Conservation (phyloP, 257 asterid species). For the Nicotiana benthamiana region DNA sequence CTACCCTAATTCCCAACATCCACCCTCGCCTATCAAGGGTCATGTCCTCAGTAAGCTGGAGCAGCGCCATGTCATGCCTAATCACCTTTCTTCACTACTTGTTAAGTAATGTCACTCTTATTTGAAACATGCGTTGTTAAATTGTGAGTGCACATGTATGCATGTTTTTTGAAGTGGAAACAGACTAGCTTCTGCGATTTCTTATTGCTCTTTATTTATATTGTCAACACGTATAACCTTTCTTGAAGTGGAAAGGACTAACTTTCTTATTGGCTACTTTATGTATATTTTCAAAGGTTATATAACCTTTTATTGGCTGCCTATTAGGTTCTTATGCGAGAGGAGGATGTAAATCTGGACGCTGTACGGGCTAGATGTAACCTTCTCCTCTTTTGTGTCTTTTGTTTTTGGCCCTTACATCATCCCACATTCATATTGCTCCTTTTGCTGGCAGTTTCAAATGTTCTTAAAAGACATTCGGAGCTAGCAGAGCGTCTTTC, state of each 20-base stretch:
- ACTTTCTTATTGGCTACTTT: background rate
- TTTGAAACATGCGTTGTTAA: background rate
- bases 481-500: slow-evolving; percentile 84
- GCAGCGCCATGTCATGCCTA: no score
- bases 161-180: background rate
- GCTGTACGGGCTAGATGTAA: slow-evolving; percentile 67
- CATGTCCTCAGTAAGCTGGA: no score
- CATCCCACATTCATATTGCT: background rate
- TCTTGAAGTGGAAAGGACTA: background rate
- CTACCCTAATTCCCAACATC: no score
- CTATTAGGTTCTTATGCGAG: slow-evolving; percentile 43
- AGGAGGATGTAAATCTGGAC: slow-evolving; percentile 52
- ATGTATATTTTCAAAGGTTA: background rate
- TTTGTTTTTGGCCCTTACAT: background rate
- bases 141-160: background rate
- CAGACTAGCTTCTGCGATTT: background rate
- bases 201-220: background rate
- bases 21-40: no score
- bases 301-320: background rate
- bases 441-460: slow-evolving; percentile 52
- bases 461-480: slow-evolving; percentile 78
- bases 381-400: slow-evolving; percentile 4
- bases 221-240: background rate
- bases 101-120: background rate
- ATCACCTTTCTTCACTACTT: no score